phyloP scores from a whole-genome alignment of 257 asterid species.

The Leptodermis oblonga region DNA sequence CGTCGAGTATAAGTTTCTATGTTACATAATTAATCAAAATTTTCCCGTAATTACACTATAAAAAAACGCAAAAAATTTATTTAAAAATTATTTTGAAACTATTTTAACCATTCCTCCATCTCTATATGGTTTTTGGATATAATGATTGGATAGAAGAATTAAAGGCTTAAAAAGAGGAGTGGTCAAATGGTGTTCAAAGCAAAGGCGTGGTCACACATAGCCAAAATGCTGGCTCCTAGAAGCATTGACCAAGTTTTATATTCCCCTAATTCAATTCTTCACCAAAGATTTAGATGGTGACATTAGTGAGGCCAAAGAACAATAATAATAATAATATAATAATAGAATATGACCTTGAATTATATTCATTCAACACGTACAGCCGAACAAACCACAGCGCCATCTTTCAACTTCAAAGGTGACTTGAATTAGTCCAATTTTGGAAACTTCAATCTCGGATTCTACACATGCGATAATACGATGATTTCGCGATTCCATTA shows the following conservation, averaged over 20 bases:
- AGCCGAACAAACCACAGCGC: neutral
- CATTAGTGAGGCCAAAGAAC: neutral
- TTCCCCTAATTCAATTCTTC: no score
- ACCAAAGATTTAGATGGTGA: no score
- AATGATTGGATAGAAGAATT: slow-evolving; percentile 10
- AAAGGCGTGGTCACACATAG: slow-evolving; percentile 8
- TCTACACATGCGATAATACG: slow-evolving; percentile 3
- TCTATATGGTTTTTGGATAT: slow-evolving; percentile 3
- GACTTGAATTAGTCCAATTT: slow-evolving; percentile 30
- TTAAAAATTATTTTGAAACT: no score
- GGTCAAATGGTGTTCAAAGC: neutral
- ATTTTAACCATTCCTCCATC: no score
- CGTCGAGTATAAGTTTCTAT: no score
- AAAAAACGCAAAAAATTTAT: no score
- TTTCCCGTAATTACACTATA: no score
- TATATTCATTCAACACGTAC: slow-evolving; percentile 18
- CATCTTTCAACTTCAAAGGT: slow-evolving; percentile 2
- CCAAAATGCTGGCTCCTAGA: neutral
- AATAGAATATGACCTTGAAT: slow-evolving; percentile 10
- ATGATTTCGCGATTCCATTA: neutral
- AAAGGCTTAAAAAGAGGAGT: neutral
- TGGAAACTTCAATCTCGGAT: slow-evolving; percentile 18
- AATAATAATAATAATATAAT: neutral
- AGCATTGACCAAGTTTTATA: slow-evolving; percentile 27
- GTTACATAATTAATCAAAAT: no score